phyloP scores from a whole-genome alignment of 257 asterid species.

The Capsicum rhomboideum region DNA sequence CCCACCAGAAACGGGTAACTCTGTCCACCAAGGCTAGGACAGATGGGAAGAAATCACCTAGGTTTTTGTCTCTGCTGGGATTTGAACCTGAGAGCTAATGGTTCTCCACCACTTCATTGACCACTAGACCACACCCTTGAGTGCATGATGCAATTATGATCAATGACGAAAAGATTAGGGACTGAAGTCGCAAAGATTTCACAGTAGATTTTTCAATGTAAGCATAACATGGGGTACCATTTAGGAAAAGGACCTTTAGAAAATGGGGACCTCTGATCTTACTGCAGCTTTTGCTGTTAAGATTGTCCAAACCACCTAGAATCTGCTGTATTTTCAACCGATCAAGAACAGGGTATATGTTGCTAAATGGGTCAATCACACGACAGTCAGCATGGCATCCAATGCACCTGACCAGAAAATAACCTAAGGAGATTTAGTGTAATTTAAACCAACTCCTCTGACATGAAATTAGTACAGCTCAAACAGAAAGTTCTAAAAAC shows the following conservation, averaged over 20 bases:
- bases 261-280: constrained; percentile 83
- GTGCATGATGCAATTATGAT: not conserved
- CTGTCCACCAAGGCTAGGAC: too few species aligned
- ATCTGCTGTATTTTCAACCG: constrained; percentile 83
- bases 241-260: constrained; percentile 57
- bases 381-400: constrained; percentile 41
- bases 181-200: not conserved
- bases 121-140: too few species aligned
- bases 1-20: too few species aligned
- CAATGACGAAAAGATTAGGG: not conserved
- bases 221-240: constrained; percentile 14
- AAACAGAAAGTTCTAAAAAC: not conserved
- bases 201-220: not conserved
- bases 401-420: constrained; percentile 45
- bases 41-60: too few species aligned
- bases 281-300: constrained; percentile 34
- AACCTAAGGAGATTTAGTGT: not conserved
- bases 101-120: too few species aligned
- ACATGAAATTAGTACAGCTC: not conserved
- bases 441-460: not conserved
- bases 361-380: constrained; percentile 72
- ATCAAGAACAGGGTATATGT: constrained; percentile 71
- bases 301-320: constrained; percentile 54
- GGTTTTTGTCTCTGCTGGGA: too few species aligned
- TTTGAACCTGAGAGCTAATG: too few species aligned